Base-by-base conservation (phyloP, 306 rosid species). In the Albizia julibrissin region DNA sequence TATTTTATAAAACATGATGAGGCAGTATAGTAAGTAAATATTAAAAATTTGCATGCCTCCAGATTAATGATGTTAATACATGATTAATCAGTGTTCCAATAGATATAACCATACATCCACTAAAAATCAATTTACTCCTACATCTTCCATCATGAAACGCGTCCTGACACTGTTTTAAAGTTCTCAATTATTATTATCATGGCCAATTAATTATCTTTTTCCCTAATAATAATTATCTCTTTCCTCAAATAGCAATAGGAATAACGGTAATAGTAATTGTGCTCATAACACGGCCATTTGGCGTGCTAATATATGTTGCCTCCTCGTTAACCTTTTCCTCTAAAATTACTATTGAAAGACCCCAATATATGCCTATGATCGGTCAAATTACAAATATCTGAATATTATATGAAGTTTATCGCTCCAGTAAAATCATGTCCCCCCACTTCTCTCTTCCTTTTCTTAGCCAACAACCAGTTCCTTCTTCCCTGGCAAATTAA, bases 271-370 rank as follows among this genome's bases (percentile, higher is more conserved):
- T 10, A 42, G 73, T 66, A 52, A 33, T 2, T 58, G 69, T 82
- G 84, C 37, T 47, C 58, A 75, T 73, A 72, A 4, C 37, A 4
- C 27, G 69, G 79, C 85, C 85, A 80, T 80, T 39, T 86, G 87
- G 79, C 83, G 62, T 83, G 78, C 77, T 40, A 10, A 8, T n/a
- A 56, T 56, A 29, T 15, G 39, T 4, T 62, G 37, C 69, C 34
- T 27, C 69, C 69, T 31, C 37, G 0, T 13, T 22, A 4, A 10
- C 33, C 34, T 26, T 61, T 61, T 26, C 67, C 29, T 4, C 34
- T 11, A 4, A 26, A 10, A 10, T 43, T 43, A 43, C 40, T 43
- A 43, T 11, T 43, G 46, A 43, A 11, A 43, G 14, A 14, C 46
- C 46, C 46, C 46, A 42, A 6, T 7, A 8, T 43, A 43, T 43